Percentiles rank a stretch among this genome's conserved stretches.
These are phyloP conservation scores for Populus pruinosa DNA, from an alignment of 345 rosid genomes.

Conservation along the genomic window DNA sequence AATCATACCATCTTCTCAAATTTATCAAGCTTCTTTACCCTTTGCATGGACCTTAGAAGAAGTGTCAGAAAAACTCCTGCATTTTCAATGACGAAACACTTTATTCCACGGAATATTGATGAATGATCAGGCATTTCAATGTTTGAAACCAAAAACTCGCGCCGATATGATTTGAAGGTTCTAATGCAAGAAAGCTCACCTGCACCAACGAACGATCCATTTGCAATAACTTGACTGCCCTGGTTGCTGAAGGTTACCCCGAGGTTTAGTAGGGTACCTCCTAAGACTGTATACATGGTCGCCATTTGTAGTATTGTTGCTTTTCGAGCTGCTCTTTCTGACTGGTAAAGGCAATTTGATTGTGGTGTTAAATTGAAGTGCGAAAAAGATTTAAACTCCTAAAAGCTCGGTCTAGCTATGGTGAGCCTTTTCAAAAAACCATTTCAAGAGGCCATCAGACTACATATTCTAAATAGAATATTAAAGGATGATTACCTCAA, in stretches of 20 bases:
- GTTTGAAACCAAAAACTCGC: background rate
- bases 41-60: slow-evolving; percentile 67
- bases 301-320: slow-evolving; percentile 92
- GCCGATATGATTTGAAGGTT: background rate
- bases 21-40: slow-evolving; percentile 74
- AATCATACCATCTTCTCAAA: slow-evolving; percentile 90
- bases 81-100: background rate
- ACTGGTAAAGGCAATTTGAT: slow-evolving; percentile 39
- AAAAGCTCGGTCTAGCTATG: too few relatives aligned
- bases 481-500: slow-evolving; percentile 53
- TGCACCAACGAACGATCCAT: slow-evolving; percentile 78
- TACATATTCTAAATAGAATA: background rate
- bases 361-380: background rate
- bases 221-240: slow-evolving; percentile 64
- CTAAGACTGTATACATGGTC: slow-evolving; percentile 73
- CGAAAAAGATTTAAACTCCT: background rate
- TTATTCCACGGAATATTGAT: too few relatives aligned
- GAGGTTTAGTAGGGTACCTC: slow-evolving; percentile 75
- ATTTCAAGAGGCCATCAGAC: background rate
- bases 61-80: slow-evolving; percentile 68
- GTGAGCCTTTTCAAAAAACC: too few relatives aligned
- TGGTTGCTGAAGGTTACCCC: slow-evolving; percentile 71
- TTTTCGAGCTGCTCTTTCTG: slow-evolving; percentile 86
- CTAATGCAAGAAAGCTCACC: slow-evolving; percentile 33
- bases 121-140: background rate